Base-by-base conservation (phyloP, 495 filamentous ascomycete species). In the Chaetomium fimeti region DNA sequence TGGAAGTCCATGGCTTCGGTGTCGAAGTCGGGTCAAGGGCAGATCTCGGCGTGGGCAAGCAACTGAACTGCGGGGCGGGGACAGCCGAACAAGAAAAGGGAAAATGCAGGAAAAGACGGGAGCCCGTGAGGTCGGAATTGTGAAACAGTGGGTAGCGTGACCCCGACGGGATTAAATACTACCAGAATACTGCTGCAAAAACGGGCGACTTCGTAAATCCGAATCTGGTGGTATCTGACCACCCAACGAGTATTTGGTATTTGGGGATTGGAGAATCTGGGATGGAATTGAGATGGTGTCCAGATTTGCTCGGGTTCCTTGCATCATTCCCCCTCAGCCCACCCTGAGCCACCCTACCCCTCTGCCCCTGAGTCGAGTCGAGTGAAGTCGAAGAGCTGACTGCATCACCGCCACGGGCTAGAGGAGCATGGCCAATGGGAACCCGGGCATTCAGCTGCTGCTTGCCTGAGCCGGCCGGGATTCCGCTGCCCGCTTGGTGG, bases 1-100 rank as follows among this genome's bases (percentile, higher is more conserved):
- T 65, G 62, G 29, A 70, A 58, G 20, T 13, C 42, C 68, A 70
- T 70, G 61, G 64, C 53, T 25, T 38, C 53, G 58, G 55, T 22
- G 20, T 49, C 20, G 45, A 32, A 16, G 22, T 63, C 28, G 24
- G 42, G 27, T 49, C 16, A 38, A 27, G 20, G 24, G 20, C 47
- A 24, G 18, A 22, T 18, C 48, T 61, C 29, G 47, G 59, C n/a
- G 43, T 24, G 5, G 43, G 57, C 57, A 51, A 9, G 32, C 29
- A 9, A 9, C 32, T n/a, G n/a, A 36, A 53, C 32, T 60, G 59
- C 59, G 63, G 63, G 63, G 61, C 42, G 45, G 63, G 63, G 63
- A 55, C 42, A 52, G 27, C 1, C 42, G 16, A 42, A 15, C 42
- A 48, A 16, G 38, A 28, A 36, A 36, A 36, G 6, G 32, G 28